Conservation (phyloP, 441 rosid species). For the Erysimum cheiri region DNA sequence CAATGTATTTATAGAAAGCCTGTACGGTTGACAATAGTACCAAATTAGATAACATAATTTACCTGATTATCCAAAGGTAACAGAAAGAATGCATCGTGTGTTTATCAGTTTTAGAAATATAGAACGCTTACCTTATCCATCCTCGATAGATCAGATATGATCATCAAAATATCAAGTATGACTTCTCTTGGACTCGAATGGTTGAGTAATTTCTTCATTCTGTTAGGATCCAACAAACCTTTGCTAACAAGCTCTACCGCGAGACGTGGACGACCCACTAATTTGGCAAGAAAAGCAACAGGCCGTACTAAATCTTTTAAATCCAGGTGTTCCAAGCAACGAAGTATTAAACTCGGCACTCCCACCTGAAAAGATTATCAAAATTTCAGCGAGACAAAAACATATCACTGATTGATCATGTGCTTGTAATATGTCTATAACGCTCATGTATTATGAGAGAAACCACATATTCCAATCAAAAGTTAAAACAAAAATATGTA, state of each 20-base stretch:
- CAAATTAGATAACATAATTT: too few relatives aligned
- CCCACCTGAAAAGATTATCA: slow-evolving; percentile 64
- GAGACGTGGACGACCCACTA: slow-evolving; percentile 77
- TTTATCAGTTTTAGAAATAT: slow-evolving; percentile 2
- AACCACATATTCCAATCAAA: background rate
- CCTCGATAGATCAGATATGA: slow-evolving; percentile 90
- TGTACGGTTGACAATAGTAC: slow-evolving; percentile 45
- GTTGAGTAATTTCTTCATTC: slow-evolving; percentile 77
- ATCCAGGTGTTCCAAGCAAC: slow-evolving; percentile 85
- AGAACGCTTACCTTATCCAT: slow-evolving; percentile 83
- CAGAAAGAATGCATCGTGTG: slow-evolving; percentile 17
- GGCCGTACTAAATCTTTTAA: slow-evolving; percentile 80
- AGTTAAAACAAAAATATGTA: slow-evolving; percentile 1
- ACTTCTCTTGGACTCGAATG: slow-evolving; percentile 79
- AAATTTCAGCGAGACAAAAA: slow-evolving; percentile 34
- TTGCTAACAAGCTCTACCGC: slow-evolving; percentile 86
- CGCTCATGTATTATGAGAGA: slow-evolving; percentile 16
- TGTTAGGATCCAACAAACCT: slow-evolving; percentile 82
- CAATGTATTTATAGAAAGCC: slow-evolving; percentile 89
- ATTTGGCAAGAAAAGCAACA: slow-evolving; percentile 94
- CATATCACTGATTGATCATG: slow-evolving; percentile 16
- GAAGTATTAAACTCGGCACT: slow-evolving; percentile 68
- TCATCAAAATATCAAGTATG: slow-evolving; percentile 84
- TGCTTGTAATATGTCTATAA: slow-evolving; percentile 20
- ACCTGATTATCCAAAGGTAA: too few relatives aligned